Evolutionary conservation across 83 land plant genomes (phyloP).

Genomic region (Thuja plicata): DNA sequence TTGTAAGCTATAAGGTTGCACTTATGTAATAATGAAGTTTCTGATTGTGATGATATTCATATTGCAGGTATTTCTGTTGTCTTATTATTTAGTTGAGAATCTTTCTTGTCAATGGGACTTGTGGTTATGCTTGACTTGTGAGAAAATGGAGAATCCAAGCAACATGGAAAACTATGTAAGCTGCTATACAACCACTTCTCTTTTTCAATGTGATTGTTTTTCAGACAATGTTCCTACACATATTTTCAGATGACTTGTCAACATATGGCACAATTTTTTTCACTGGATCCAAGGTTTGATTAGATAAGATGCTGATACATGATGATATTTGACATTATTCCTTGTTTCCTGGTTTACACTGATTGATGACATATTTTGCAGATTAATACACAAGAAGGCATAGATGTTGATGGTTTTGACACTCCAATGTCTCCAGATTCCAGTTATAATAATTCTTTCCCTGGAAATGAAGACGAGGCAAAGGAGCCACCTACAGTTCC

Average conservation of each 20-base stretch:
- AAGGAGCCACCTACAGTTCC: conserved; percentile 67
- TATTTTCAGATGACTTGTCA: not conserved
- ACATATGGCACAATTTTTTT: not conserved
- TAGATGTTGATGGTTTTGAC: conserved; percentile 64
- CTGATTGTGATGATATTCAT: conserved; percentile 1
- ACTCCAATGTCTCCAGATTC: conserved; percentile 64
- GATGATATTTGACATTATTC: too few relatives aligned
- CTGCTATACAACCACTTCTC: not conserved
- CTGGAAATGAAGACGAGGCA: conserved; percentile 59
- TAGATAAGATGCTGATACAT: not conserved
- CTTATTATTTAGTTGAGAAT: not conserved
- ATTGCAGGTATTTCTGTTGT: not conserved
- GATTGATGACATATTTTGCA: not conserved
- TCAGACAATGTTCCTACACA: not conserved
- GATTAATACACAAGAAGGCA: conserved; percentile 50
- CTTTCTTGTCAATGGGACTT: not conserved
- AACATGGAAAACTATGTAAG: conserved; percentile 7
- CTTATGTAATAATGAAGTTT: not conserved
- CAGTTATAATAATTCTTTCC: conserved; percentile 45
- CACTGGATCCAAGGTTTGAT: not conserved
- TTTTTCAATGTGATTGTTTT: not conserved
- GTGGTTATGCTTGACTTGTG: not conserved
- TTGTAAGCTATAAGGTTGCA: not conserved
- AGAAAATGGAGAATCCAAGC: conserved; percentile 9
- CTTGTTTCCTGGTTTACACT: not conserved